These are phyloP conservation scores for Austroboletus festivus DNA, from an alignment of 768 basidiomycete species.

Conservation along the genomic window DNA sequence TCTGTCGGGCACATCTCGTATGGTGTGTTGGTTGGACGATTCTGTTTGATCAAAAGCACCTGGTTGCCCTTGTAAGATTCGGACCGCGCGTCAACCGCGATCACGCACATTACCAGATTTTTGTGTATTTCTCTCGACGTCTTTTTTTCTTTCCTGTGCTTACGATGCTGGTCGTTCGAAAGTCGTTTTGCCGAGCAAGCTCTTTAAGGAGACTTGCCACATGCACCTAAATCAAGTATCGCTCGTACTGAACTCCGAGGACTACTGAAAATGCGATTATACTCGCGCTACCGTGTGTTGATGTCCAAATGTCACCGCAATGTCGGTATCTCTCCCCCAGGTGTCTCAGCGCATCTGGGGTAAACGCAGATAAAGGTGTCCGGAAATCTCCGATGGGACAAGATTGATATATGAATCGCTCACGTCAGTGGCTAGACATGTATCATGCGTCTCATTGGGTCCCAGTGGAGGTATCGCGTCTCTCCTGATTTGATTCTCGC, in stretches of 20 bases:
- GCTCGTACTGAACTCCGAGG: neutral
- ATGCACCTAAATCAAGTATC: neutral
- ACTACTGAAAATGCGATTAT: slow-evolving; percentile 1
- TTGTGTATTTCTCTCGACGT: neutral
- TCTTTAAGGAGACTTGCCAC: too few species aligned
- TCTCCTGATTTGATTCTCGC: neutral
- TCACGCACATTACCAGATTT: too few species aligned
- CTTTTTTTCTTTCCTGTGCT: neutral
- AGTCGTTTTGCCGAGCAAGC: neutral
- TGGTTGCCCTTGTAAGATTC: too few species aligned
- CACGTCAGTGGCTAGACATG: neutral
- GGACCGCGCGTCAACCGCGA: too few species aligned
- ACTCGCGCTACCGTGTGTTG: neutral
- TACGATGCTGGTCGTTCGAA: neutral
- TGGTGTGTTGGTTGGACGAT: neutral
- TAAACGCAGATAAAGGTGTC: slow-evolving; percentile 1
- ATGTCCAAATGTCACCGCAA: neutral
- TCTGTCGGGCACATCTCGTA: neutral
- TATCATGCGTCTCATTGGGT: neutral
- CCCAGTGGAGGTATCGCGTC: neutral
- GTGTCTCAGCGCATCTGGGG: slow-evolving; percentile 3
- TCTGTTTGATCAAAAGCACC: neutral
- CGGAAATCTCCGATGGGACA: neutral
- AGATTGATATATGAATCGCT: neutral
- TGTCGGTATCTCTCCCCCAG: neutral